Evolutionary conservation across 1,139 yeast genomes (phyloP), one percentile per base, ranked within the genome.

Genomic region (Saccharomycopsis hybrid): DNA sequence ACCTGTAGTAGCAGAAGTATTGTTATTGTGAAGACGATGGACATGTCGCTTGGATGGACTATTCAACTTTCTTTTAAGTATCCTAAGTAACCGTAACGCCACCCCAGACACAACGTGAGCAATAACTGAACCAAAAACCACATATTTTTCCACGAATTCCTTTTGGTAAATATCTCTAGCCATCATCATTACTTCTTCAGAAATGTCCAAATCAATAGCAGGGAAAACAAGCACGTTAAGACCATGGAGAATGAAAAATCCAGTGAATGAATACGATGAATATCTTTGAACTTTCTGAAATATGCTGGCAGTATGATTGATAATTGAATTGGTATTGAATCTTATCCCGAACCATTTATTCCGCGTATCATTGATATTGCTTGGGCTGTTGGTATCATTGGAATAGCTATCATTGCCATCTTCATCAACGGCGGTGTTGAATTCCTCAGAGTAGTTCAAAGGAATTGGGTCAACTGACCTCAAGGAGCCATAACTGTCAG

Each of bases 81-180:
- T 58, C 42, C 74, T 64, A 33, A 74, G 57, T 1, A 67, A 46
- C 49, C 88, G 66, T n/a, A 80, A 56, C 0, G 65, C 58, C 1
- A 80, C 52, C 0, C 94, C 94, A 37, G 81, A 63, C 0, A 67
- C 42, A 1, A 84, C 67, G 59, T 85, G 95, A 2, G 67, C 58
- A 0, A 66, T 61, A 1, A 72, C 64, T 0, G 82, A 67, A 0
- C 79, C 81, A 48, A 73, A 64, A 0, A 82, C 74, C 29, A 76
- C 58, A 0, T 70, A 49, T 5, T 65, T 63, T 60, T 84, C 92
- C 18, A 78, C 64, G 1, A 66, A 57, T 0, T 81, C 74, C 2
- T 72, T 63, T 50, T 80, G 85, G 62, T 85, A 85, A 0, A 85
- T 60, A 7, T 80, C 75, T 44, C 89, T 68, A 0, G 82, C 78